Conservation (phyloP, 495 filamentous ascomycete species). For the Penicillium canariense region DNA sequence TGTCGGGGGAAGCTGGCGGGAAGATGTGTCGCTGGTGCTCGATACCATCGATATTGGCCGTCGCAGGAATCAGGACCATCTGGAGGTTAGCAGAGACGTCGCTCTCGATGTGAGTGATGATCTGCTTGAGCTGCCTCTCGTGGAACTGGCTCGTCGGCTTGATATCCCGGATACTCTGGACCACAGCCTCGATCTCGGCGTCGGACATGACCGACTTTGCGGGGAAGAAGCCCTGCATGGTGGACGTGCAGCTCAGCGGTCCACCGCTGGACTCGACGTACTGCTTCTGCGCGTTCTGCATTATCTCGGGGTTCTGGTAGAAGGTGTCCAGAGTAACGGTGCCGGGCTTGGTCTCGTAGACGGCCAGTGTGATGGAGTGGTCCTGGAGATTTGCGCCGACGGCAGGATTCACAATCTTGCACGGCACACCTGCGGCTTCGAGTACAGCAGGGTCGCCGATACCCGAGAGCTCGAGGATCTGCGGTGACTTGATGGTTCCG, state of each 20-base stretch:
- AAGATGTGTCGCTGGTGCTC: conserved; percentile 21
- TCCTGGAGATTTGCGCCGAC: conserved; percentile 52
- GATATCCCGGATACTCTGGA: conserved; percentile 21
- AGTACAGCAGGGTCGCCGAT: conserved; percentile 41
- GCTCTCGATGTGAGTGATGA: conserved; percentile 24
- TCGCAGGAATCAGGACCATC: conserved; percentile 18
- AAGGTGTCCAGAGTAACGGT: conserved; percentile 36
- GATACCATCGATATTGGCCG: conserved; percentile 14
- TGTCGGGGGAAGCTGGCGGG: conserved; percentile 3
- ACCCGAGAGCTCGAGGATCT: conserved; percentile 58
- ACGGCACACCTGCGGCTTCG: conserved; percentile 31
- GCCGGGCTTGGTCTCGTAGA: conserved; percentile 32
- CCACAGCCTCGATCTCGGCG: conserved; percentile 18
- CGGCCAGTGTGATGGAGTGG: conserved; percentile 25
- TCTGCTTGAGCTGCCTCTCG: conserved; percentile 23
- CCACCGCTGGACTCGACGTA: conserved; percentile 17
- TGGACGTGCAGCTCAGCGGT: conserved; percentile 12
- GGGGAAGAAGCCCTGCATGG: conserved; percentile 29
- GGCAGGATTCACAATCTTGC: conserved; percentile 32
- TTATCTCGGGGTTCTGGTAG: conserved; percentile 24
- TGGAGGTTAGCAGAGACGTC: conserved; percentile 28
- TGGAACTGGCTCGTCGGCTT: conserved; percentile 24
- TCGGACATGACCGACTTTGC: conserved; percentile 20
- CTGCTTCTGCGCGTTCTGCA: conserved; percentile 18
- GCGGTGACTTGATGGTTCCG: conserved; percentile 50